Evolutionary conservation across 345 rosid genomes (phyloP).

Genomic region (Aquilaria malaccensis): DNA sequence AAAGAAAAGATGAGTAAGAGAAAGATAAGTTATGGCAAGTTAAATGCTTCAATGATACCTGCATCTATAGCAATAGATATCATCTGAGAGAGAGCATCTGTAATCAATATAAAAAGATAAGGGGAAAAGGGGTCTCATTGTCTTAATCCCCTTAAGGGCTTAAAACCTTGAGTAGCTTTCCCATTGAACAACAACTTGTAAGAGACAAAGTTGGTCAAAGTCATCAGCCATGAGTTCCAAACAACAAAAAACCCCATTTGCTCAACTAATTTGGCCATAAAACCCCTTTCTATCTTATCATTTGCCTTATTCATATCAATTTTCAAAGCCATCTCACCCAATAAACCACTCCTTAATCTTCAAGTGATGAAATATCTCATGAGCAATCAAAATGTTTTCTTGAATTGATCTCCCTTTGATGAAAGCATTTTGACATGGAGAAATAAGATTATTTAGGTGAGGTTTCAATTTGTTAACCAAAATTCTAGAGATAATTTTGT

Average conservation of each 20-base stretch:
- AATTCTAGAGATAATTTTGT: neutral
- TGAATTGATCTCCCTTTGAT: neutral
- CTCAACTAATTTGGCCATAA: no score
- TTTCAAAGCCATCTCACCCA: neutral
- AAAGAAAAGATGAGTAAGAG: neutral
- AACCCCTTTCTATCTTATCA: neutral
- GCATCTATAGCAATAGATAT: neutral
- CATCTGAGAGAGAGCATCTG: neutral
- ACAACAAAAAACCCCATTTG: neutral
- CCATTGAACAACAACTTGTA: neutral
- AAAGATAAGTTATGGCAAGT: neutral
- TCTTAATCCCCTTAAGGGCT: neutral
- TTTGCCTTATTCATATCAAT: neutral
- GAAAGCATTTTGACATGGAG: neutral
- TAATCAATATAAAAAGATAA: neutral
- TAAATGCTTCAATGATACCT: no score
- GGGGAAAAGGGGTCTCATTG: neutral
- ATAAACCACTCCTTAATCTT: neutral
- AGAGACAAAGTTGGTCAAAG: neutral
- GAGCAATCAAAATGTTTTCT: slow-evolving; percentile 1
- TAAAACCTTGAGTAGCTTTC: neutral
- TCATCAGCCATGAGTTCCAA: neutral
- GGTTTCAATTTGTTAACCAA: neutral
- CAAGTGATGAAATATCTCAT: neutral
- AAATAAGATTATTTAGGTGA: neutral